Evolutionary conservation across 192 early-diverging fungal species (phyloP), one percentile per base, ranked within the genome.

Genomic region (Entomortierella lignicola): DNA sequence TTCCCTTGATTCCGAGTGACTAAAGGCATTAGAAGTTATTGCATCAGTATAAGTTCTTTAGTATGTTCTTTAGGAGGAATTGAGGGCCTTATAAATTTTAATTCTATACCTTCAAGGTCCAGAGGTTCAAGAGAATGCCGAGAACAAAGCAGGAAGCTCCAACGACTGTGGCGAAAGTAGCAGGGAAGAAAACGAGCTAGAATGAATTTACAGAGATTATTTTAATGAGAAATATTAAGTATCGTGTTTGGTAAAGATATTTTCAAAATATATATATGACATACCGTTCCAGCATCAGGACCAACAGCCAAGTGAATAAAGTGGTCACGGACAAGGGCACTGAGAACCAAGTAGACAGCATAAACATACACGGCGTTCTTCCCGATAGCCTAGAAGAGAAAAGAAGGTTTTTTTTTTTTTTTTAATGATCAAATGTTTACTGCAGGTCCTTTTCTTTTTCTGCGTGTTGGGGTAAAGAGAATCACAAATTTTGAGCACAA

Each of bases 1-100:
- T 89, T 48, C 85, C 85, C 65, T 87, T 89, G 63, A 89, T 81
- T 48, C 88, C 88, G 25, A 89, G 80, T 10, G 87, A 56, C 72
- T 77, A 56, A 8, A 41, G 4, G 15, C 56, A 21, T 30, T 15
- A 47, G n/a, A 25, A 55, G 34, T 10, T 37, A 37, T 37, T 37
- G 34, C 34, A 10, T 37, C 34, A 37, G 34, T 37, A 37, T 37
- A n/a, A n/a, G 34, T 37, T 4, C 4, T 37, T 7, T 37, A 37
- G 10, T 37, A 37, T 37, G 34, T 37, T 4, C 4, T 37, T 7
- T 37, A 37, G 10, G 4, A 37, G 10, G 34, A 37, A 37, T 37
- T 10, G 10, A 37, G 5, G 10, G 34, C 34, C 34, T 37, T 37
- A 37, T 37, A 4, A 37, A 37, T 4, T 7, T 37, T 37, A 37